Conservation (phyloP, 768 basidiomycete genomes). For the Tylopilus balloui region DNA sequence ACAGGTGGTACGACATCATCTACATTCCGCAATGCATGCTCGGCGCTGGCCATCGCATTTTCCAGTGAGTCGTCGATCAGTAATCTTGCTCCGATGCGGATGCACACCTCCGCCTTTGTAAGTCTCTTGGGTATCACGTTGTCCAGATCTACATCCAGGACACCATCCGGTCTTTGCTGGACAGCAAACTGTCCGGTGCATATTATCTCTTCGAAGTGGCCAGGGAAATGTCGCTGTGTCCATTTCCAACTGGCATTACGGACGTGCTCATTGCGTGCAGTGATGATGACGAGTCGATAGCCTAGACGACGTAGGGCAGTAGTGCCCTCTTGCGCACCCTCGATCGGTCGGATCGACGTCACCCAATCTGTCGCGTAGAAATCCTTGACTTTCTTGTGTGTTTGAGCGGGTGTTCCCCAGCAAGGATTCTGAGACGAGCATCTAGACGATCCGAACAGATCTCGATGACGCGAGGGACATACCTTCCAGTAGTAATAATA, state of each 20-base stretch:
- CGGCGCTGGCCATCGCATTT: slow-evolving; percentile 62
- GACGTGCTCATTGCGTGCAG: slow-evolving; percentile 57
- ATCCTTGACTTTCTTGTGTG: slow-evolving; percentile 52
- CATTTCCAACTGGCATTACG: slow-evolving; percentile 61
- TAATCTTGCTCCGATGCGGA: slow-evolving; percentile 55
- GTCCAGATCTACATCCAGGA: slow-evolving; percentile 20
- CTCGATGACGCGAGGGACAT: not conserved
- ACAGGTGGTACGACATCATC: slow-evolving; percentile 43
- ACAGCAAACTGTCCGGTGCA: slow-evolving; percentile 71
- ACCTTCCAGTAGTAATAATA: slow-evolving; percentile 82
- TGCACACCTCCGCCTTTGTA: slow-evolving; percentile 71
- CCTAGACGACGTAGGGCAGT: slow-evolving; percentile 56
- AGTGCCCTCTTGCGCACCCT: slow-evolving; percentile 58
- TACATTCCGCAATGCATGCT: slow-evolving; percentile 16
- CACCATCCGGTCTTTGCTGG: slow-evolving; percentile 33
- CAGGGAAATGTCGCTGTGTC: slow-evolving; percentile 63
- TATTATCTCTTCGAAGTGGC: slow-evolving; percentile 55
- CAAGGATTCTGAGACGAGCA: slow-evolving; percentile 37
- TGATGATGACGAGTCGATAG: slow-evolving; percentile 68
- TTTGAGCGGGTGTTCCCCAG: slow-evolving; percentile 61
- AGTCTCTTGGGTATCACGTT: slow-evolving; percentile 47
- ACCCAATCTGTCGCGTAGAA: slow-evolving; percentile 55
- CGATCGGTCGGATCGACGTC: slow-evolving; percentile 45
- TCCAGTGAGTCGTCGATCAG: slow-evolving; percentile 81
- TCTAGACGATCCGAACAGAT: not conserved